phyloP scores from a whole-genome alignment of 352 stramenopile genomes.

The Phytopythium cucurbitacearum region DNA sequence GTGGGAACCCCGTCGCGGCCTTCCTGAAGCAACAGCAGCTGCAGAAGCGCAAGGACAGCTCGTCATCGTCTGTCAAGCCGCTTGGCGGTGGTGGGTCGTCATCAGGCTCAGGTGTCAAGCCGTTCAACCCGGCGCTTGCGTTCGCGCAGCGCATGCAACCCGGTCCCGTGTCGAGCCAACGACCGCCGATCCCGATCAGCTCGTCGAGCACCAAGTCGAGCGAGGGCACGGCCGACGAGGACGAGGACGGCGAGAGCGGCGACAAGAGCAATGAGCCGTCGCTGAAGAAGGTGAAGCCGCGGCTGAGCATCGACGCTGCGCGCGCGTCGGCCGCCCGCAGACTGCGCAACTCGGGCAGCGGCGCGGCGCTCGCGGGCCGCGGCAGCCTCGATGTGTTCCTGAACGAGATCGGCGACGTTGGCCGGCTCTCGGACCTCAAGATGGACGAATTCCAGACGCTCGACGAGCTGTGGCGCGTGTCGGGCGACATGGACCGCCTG shows the following conservation, averaged over 20 bases:
- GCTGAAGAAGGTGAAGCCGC: slow-evolving; percentile 72
- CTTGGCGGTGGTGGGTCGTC: neutral
- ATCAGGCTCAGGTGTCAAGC: slow-evolving; percentile 9
- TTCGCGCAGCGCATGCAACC: slow-evolving; percentile 58
- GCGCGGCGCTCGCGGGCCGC: slow-evolving; percentile 42
- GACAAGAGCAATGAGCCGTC: slow-evolving; percentile 43
- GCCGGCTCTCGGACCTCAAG: slow-evolving; percentile 79
- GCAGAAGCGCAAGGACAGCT: slow-evolving; percentile 17
- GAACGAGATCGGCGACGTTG: slow-evolving; percentile 76
- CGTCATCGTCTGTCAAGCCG: slow-evolving; percentile 7
- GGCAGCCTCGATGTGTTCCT: slow-evolving; percentile 73
- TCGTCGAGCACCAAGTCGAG: slow-evolving; percentile 28
- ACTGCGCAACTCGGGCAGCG: slow-evolving; percentile 56
- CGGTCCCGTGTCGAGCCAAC: slow-evolving; percentile 20
- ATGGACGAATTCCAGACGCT: slow-evolving; percentile 84
- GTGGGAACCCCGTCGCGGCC: slow-evolving; percentile 39
- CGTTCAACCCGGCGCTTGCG: slow-evolving; percentile 44
- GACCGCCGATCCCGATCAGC: slow-evolving; percentile 16
- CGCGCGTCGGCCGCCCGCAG: slow-evolving; percentile 61
- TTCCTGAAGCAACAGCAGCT: slow-evolving; percentile 58
- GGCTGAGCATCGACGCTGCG: slow-evolving; percentile 73
- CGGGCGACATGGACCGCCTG: slow-evolving; percentile 79
- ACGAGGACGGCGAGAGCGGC: slow-evolving; percentile 35
- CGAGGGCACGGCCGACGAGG: slow-evolving; percentile 27
- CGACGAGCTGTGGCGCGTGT: slow-evolving; percentile 80